Evolutionary conservation across 225 moss, liverwort and hornwort genomes (phyloP), one percentile per base, ranked within the genome.

Genomic region (Anthoceros angustus): DNA sequence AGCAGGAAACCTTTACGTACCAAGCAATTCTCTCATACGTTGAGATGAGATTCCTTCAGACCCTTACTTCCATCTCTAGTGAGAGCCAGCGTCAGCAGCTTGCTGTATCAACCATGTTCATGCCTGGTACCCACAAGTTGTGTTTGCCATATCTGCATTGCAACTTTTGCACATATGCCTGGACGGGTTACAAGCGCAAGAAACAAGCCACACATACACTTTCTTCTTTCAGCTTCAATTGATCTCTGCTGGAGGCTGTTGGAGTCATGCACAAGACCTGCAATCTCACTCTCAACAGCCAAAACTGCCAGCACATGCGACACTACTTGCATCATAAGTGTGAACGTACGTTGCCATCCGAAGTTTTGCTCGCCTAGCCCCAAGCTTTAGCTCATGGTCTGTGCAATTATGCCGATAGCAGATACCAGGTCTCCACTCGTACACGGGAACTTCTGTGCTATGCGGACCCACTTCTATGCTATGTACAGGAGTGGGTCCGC

Each of bases 121-220:
- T 77, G 80, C 41, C 66, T 40, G 45, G 77, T 80, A 50, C 66
- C 71, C 40, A 80, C 74, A 41, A 74, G 71, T 10, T 72, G 71
- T n/a, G 80, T 76, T 63, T 77, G 77, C 80, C 80, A 80, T 72
- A 73, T 69, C 63, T 67, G 76, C 74, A 77, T 39, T 4, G 74
- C 74, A 40, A 72, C 60, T n/a, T 73, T 73, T 42, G 72, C 55
- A n/a, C n/a, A n/a, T n/a, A 66, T 69, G 66, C 14, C 77, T 76
- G n/a, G n/a, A n/a, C n/a, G n/a, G n/a, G n/a, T n/a, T n/a, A n/a
- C 15, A 11, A 14, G 49, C 5, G 15, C 49, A 14, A 50, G 16
- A 20, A 14, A 50, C 49, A 50, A 50, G 16, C 16, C 14, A 14
- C 5, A 50, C 10, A 50, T n/a, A n/a, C n/a, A 11, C 49, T 50